Evolutionary conservation across 352 stramenopile species (phyloP).

Genomic region (Phytophthora ramorum): DNA sequence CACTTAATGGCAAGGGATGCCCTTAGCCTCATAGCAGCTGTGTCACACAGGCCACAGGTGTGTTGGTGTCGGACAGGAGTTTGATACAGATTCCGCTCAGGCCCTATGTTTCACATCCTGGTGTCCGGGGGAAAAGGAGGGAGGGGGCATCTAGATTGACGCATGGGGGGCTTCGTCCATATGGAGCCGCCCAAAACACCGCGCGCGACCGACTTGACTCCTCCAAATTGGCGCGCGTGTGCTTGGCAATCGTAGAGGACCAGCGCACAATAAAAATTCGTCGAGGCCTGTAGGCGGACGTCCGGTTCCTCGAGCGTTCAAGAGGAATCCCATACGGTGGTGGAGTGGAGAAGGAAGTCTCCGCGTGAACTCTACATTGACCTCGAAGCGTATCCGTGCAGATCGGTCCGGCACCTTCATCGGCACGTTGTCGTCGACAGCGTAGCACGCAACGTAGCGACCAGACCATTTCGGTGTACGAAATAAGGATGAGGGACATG

Average conservation of each 20-base stretch:
- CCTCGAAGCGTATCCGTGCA: background rate
- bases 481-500: background rate
- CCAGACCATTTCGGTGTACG: background rate
- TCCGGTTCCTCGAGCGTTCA: slow-evolving; percentile 4
- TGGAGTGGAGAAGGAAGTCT: background rate
- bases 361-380: slow-evolving; percentile 19
- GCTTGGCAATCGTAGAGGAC: slow-evolving; percentile 3
- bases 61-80: background rate
- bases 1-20: background rate
- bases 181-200: slow-evolving; percentile 2
- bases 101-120: slow-evolving; percentile 1
- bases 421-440: background rate
- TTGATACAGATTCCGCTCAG: background rate
- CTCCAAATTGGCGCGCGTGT: background rate
- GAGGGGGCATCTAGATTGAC: slow-evolving; percentile 12
- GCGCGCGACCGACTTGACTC: background rate
- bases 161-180: background rate
- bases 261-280: background rate
- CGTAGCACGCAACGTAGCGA: background rate
- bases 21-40: background rate
- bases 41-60: slow-evolving; percentile 7
- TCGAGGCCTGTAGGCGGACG: background rate
- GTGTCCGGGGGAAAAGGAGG: too few relatives aligned
- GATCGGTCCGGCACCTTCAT: background rate
- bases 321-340: slow-evolving; percentile 9